Conservation (phyloP, 345 rosid genomes). For the Pseudoturritis turrita region DNA sequence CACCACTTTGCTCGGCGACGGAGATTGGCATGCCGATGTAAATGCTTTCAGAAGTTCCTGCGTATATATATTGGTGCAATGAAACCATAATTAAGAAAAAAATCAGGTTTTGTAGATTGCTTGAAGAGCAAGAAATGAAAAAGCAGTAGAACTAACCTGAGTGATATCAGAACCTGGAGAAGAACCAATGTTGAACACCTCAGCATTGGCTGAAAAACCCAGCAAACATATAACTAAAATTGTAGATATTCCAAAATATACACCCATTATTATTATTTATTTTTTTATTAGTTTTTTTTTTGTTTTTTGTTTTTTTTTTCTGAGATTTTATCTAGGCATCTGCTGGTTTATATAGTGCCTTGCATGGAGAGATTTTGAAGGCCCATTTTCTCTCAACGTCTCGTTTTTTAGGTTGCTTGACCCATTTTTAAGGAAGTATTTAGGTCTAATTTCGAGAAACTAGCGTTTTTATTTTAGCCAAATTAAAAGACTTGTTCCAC, state of each 20-base stretch:
- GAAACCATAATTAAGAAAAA: too few relatives aligned
- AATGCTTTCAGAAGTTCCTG: slow-evolving; percentile 25
- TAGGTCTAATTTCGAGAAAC: background rate
- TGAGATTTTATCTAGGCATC: background rate
- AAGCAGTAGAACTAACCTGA: slow-evolving; percentile 1
- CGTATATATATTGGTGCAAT: background rate
- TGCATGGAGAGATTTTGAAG: background rate
- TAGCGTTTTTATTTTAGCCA: background rate
- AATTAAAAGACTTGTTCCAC: slow-evolving; percentile 4
- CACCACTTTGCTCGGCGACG: slow-evolving; percentile 7
- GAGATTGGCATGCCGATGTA: slow-evolving; percentile 20
- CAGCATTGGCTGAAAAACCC: slow-evolving; percentile 23
- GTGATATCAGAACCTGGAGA: slow-evolving; percentile 30
- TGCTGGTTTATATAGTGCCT: slow-evolving; percentile 9
- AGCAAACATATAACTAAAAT: slow-evolving; percentile 19
- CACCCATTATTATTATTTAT: slow-evolving; percentile 7
- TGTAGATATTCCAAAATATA: background rate
- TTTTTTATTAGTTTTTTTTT: background rate
- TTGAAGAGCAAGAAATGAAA: background rate
- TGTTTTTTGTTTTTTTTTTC: background rate
- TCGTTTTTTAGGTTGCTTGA: slow-evolving; percentile 8
- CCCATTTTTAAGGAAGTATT: background rate
- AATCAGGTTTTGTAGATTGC: too few relatives aligned
- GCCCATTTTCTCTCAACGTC: background rate
- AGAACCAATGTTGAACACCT: background rate